Percentiles rank a stretch among this genome's conserved stretches.
Conservation (phyloP, 1,284 basidiomycete genomes). For the Trichosporon sp. region DNA sequence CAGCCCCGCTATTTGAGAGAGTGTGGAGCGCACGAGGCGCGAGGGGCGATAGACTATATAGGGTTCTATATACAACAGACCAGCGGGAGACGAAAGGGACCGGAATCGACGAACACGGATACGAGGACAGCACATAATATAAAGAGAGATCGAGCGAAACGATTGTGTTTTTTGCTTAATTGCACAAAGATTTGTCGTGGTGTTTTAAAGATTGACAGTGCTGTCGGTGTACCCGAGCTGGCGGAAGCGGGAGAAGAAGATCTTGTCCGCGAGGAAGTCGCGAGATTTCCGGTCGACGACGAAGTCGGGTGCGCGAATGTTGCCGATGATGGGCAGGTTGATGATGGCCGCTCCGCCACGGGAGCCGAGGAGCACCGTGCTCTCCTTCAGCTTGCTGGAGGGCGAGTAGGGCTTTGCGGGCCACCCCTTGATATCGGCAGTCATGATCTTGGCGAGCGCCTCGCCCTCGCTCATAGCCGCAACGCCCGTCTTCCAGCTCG, state of each 20-base stretch:
- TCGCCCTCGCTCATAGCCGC: conserved; percentile 37
- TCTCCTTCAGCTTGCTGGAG: conserved; percentile 26
- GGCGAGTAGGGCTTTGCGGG: conserved; percentile 37
- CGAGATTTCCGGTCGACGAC: conserved; percentile 42
- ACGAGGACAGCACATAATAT: not conserved
- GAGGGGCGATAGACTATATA: conserved; percentile 1
- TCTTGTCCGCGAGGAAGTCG: conserved; percentile 39
- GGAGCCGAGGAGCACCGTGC: conserved; percentile 45
- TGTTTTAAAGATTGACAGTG: not conserved
- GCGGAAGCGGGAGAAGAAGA: conserved; percentile 42
- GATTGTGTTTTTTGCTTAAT: not conserved
- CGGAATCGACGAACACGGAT: not conserved
- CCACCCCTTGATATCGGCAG: conserved; percentile 41
- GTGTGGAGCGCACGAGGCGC: not conserved
- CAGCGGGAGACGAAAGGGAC: not conserved
- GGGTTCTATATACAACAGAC: conserved; percentile 18
- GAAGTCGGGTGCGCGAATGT: conserved; percentile 33
- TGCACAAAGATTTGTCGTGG: not conserved
- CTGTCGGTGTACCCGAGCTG: conserved; percentile 14
- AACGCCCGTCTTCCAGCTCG: conserved; percentile 48
- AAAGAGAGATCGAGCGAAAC: not conserved
- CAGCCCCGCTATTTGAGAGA: not conserved
- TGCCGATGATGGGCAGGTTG: conserved; percentile 42
- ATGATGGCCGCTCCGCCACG: conserved; percentile 39
- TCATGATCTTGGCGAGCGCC: conserved; percentile 38